A percentile compares a stretch with the other conserved stretches of the same genome.
These are phyloP conservation scores for Scenedesmus sp. DNA, from an alignment of 163 green algal genomes.

Conservation along the genomic window DNA sequence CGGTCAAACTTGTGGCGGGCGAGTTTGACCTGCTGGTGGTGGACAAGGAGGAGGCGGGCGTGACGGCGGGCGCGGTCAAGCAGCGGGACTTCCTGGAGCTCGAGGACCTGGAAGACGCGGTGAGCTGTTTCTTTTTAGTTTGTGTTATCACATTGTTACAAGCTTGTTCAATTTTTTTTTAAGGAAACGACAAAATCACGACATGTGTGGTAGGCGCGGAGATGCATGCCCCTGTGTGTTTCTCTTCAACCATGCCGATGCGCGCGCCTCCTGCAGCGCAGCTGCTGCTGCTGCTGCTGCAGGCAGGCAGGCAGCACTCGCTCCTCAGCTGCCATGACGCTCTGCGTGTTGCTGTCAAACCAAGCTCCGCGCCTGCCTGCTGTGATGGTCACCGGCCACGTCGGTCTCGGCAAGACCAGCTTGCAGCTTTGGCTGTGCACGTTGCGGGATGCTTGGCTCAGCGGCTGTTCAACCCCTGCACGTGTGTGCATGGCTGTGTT, in stretches of 20 bases:
- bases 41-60: slow-evolving; percentile 73
- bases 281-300: too few relatives aligned
- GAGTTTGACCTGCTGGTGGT: slow-evolving; percentile 90
- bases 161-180: not conserved
- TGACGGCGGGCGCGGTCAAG: slow-evolving; percentile 68
- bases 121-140: slow-evolving; percentile 1
- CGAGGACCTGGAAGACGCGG: slow-evolving; percentile 79
- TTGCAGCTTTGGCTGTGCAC: too few relatives aligned
- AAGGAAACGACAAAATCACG: too few relatives aligned
- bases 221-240: too few relatives aligned
- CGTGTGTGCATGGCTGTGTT: not conserved
- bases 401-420: slow-evolving; percentile 99
- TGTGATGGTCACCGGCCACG: slow-evolving; percentile 99
- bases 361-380: slow-evolving; percentile 83
- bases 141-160: not conserved
- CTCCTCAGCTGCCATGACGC: too few relatives aligned
- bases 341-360: not conserved
- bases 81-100: slow-evolving; percentile 83
- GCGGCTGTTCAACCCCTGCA: too few relatives aligned
- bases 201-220: too few relatives aligned
- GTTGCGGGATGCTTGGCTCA: too few relatives aligned
- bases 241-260: too few relatives aligned
- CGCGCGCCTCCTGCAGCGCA: too few relatives aligned
- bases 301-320: too few relatives aligned
- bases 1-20: slow-evolving; percentile 89